Evolutionary conservation across 108 stramenopile genomes (phyloP), one percentile per base, ranked within the genome.

Genomic region (Discostella stelligeroides): DNA sequence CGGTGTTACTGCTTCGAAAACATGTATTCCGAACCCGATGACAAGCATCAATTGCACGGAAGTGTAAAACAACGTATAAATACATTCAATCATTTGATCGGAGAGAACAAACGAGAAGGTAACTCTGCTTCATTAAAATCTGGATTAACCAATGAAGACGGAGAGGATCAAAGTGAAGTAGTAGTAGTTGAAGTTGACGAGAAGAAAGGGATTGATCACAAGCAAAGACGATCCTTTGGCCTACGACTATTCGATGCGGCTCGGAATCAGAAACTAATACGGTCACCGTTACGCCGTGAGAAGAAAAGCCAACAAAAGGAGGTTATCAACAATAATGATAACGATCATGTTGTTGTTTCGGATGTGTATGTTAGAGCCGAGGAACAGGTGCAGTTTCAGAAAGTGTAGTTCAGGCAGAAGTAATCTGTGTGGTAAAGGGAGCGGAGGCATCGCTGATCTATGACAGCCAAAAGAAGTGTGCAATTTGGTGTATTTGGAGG

Each of bases 21-120:
- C 13, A 14, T n/a, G 13, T 56, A 2, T 23, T 4, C 23, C 14
- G 51, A 56, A 0, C 2, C 2, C 27, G 10, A 14, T 2, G 37
- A 37, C 55, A 30, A 23, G n/a, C 55, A 56, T 37, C 55, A 38
- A 30, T 38, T 56, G 55, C 25, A 56, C 14, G 55, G 55, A 6
- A 56, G 55, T 27, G 30, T 56, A 14, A 30, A 38, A 17, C 3
- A 56, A 13, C 28, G 55, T 4, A 56, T 56, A 30, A 4, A 37
- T 7, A 34, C 28, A 29, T 56, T 56, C 34, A 56, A 30, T 56
- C 55, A 18, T 13, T 37, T 30, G 55, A 8, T 56, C 13, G 54
- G 55, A n/a, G 51, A 12, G 5, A 25, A 53, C 13, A 20, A 24
- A 25, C 5, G 24, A 25, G 51, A 0, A 6, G 51, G 51, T 23